phyloP scores from a whole-genome alignment of 1,139 yeast species.

The Debaryomycetaceae sp. region DNA sequence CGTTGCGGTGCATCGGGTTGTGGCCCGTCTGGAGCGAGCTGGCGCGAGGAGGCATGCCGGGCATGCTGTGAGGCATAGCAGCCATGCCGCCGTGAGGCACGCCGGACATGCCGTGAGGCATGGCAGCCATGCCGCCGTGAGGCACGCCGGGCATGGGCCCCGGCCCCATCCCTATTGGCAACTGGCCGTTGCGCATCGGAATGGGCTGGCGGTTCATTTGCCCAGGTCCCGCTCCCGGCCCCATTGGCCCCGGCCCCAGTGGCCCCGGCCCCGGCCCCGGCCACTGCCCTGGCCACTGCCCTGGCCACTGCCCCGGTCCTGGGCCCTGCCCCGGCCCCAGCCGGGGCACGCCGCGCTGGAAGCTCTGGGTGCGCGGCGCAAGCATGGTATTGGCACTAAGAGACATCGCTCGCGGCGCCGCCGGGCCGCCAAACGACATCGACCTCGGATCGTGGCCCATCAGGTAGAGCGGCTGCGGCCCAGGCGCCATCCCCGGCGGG shows the following conservation, averaged over 20 bases:
- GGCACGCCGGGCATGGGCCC: too few species aligned
- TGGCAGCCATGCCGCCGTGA: background rate
- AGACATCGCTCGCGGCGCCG: constrained; percentile 28
- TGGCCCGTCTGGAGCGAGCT: constrained; percentile 4
- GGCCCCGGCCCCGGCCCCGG: constrained; percentile 3
- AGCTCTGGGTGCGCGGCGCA: constrained; percentile 16
- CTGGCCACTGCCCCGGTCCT: constrained; percentile 1
- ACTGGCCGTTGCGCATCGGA: constrained; percentile 4
- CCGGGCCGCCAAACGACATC: constrained; percentile 9
- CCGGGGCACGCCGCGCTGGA: constrained; percentile 5
- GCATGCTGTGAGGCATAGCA: background rate
- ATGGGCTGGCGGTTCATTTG: constrained; percentile 4
- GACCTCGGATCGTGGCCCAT: constrained; percentile 11
- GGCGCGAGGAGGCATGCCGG: constrained; percentile 1
- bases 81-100: background rate
- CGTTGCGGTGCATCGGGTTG: constrained; percentile 3
- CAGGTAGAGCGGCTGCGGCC: constrained; percentile 17
- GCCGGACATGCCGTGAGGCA: background rate
- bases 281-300: constrained; percentile 4
- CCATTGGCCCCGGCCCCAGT: constrained; percentile 8
- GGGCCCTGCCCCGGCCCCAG: constrained; percentile 3
- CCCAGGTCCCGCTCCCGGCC: too few species aligned
- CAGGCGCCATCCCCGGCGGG: constrained; percentile 27
- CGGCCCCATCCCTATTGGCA: constrained; percentile 2
- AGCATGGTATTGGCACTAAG: constrained; percentile 14